Percentiles rank a stretch among this genome's conserved stretches.
These are phyloP conservation scores for Mortierella sp. DNA, from an alignment of 371 early-diverging fungal species.

Conservation along the genomic window DNA sequence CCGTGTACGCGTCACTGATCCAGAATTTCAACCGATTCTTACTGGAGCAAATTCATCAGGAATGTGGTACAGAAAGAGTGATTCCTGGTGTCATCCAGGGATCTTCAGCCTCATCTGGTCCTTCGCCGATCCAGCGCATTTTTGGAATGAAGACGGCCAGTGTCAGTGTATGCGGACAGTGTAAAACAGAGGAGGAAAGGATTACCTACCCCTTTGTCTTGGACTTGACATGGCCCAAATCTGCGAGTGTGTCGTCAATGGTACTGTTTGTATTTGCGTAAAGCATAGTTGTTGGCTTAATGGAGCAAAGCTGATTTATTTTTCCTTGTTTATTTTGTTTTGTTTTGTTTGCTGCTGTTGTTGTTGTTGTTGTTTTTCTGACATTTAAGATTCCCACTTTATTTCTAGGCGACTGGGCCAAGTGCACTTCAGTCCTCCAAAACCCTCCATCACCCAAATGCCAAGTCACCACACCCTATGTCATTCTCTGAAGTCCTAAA, in stretches of 20 bases:
- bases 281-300: no score
- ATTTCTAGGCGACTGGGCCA: conserved; percentile 35
- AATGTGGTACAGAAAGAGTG: conserved; percentile 57
- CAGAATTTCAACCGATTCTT: conserved; percentile 91
- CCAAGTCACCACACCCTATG: conserved; percentile 27
- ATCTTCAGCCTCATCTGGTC: conserved; percentile 16
- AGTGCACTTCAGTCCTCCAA: conserved; percentile 57
- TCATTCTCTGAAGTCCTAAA: conserved; percentile 70
- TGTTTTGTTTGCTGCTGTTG: not conserved
- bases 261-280: not conserved
- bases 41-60: conserved; percentile 86
- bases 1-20: conserved; percentile 77
- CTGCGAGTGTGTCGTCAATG: conserved; percentile 5
- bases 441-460: conserved; percentile 35
- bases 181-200: conserved; percentile 65
- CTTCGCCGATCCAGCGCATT: conserved; percentile 75
- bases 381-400: not conserved
- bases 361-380: no score
- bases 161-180: conserved; percentile 72
- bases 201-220: conserved; percentile 82
- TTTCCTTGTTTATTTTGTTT: not conserved
- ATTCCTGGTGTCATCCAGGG: conserved; percentile 3
- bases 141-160: conserved; percentile 75
- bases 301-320: not conserved
- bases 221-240: conserved; percentile 78